A percentile compares a stretch with the other conserved stretches of the same genome.
Conservation (phyloP, 1,284 basidiomycete genomes). For the Ganoderma resinaceum region DNA sequence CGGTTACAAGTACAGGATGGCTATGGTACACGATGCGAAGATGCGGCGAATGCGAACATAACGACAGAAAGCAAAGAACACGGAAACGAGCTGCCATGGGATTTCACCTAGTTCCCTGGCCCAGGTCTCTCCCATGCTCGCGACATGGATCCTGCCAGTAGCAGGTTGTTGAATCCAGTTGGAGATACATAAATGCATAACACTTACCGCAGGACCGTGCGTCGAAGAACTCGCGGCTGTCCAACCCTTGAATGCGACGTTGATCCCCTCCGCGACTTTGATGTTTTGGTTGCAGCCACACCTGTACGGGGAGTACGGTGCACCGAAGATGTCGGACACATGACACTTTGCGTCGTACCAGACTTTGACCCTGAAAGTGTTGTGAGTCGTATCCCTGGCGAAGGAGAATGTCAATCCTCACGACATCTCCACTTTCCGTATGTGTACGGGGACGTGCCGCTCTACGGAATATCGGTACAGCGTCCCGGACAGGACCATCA, state of each 20-base stretch:
- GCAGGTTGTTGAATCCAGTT: not conserved
- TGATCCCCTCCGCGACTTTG: slow-evolving; percentile 21
- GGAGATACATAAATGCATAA: not conserved
- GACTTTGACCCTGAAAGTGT: slow-evolving; percentile 45
- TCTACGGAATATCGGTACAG: slow-evolving; percentile 39
- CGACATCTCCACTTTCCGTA: slow-evolving; percentile 44
- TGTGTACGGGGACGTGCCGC: slow-evolving; percentile 22
- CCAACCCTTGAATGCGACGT: slow-evolving; percentile 11
- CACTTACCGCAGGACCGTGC: slow-evolving; percentile 3
- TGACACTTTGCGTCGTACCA: slow-evolving; percentile 51
- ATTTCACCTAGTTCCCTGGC: not conserved
- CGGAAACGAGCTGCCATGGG: not conserved
- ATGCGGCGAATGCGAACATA: slow-evolving; percentile 12
- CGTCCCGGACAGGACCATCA: slow-evolving; percentile 40
- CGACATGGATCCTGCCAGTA: slow-evolving; percentile 15
- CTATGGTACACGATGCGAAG: slow-evolving; percentile 22
- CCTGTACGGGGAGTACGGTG: slow-evolving; percentile 16
- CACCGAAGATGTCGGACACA: slow-evolving; percentile 44
- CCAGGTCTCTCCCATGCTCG: slow-evolving; percentile 13
- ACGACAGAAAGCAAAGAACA: not conserved
- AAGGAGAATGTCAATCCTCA: slow-evolving; percentile 24
- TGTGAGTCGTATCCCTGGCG: not conserved
- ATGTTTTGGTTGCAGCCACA: slow-evolving; percentile 16
- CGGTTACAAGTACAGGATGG: slow-evolving; percentile 18
- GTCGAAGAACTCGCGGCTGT: not conserved